A percentile compares a stretch with the other conserved stretches of the same genome.
Evolutionary conservation across 2,329 filamentous ascomycete species (phyloP).

Genomic region (Ophiostoma ulmi): DNA sequence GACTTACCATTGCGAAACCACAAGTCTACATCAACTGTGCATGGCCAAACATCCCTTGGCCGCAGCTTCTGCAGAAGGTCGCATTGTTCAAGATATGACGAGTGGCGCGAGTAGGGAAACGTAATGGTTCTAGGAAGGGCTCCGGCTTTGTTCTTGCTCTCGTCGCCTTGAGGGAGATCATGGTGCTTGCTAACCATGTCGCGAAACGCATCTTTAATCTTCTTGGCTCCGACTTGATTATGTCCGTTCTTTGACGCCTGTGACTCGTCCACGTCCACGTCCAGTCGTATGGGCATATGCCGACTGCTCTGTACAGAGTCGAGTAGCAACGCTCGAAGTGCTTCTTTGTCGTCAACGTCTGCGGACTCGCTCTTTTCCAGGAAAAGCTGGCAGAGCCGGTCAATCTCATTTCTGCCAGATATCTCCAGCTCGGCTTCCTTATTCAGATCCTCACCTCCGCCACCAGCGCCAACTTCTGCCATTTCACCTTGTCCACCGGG

Average conservation of each 20-base stretch:
- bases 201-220: not conserved
- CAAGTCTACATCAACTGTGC: slow-evolving; percentile 59
- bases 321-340: slow-evolving; percentile 29
- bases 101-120: slow-evolving; percentile 87
- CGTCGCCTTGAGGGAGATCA: not conserved
- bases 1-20: slow-evolving; percentile 55
- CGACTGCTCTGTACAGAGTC: slow-evolving; percentile 30
- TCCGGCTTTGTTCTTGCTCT: not conserved
- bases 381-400: slow-evolving; percentile 22
- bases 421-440: slow-evolving; percentile 62
- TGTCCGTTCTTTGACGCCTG: not conserved
- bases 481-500: slow-evolving; percentile 54
- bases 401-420: slow-evolving; percentile 35
- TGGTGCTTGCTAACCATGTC: not conserved
- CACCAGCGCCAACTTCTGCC: slow-evolving; percentile 70
- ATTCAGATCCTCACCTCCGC: slow-evolving; percentile 70
- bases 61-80: slow-evolving; percentile 61
- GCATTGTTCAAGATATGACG: slow-evolving; percentile 75
- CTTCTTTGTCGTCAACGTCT: not conserved
- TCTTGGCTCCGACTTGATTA: not conserved
- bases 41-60: slow-evolving; percentile 76
- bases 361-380: slow-evolving; percentile 24
- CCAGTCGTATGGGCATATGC: slow-evolving; percentile 35
- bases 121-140: slow-evolving; percentile 35
- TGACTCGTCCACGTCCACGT: slow-evolving; percentile 25